Evolutionary conservation across 495 filamentous ascomycete genomes (phyloP), one percentile per base, ranked within the genome.

Genomic region (Neurospora discreta): DNA sequence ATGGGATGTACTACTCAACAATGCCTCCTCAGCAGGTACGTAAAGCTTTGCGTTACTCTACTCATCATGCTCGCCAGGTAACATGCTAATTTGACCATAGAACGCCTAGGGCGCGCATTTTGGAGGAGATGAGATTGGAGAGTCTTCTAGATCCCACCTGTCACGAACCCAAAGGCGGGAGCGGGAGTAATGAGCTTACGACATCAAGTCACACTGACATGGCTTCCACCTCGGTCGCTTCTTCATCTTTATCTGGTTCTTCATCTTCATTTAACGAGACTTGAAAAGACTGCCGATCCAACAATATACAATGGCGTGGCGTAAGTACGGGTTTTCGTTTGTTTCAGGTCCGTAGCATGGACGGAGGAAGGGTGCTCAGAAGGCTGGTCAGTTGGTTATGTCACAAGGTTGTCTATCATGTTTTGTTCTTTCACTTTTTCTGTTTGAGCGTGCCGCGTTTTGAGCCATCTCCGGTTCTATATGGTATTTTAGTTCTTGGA

Each of bases 1-100:
- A 95, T 78, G 92, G 94, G 69, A 97, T 98, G 86, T 98, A 98
- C 82, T 95, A 93, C 80, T 87, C 90, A 42, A 85, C 89, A 73
- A 91, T 97, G 85, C 91, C 91, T 73, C 87, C 91, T 73, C 93
- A 96, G 82, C 93, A 94, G 87, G 93, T 95, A 86, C 74, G 87
- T 82, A 42, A 7, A 26, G 9, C 39, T 26, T 36, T 23, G 42
- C 23, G 8, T 23, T 23, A 33, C 39, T 9, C 2, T 36, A 20
- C 13, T 26, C 0, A 16, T 39, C 5, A 70, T 9, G 39, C 39
- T 39, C 39, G 39, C 39, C 39, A 39, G 39, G 23, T 11, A 58
- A n/a, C 36, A 46, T 68, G 41, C 72, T 73, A 71, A 77, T 71
- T 43, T 13, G 9, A 36, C 65, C 73, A 39, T 44, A 79, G 78